phyloP scores from a whole-genome alignment of 768 basidiomycete species.

The Hygrophoropsis aurantiaca region DNA sequence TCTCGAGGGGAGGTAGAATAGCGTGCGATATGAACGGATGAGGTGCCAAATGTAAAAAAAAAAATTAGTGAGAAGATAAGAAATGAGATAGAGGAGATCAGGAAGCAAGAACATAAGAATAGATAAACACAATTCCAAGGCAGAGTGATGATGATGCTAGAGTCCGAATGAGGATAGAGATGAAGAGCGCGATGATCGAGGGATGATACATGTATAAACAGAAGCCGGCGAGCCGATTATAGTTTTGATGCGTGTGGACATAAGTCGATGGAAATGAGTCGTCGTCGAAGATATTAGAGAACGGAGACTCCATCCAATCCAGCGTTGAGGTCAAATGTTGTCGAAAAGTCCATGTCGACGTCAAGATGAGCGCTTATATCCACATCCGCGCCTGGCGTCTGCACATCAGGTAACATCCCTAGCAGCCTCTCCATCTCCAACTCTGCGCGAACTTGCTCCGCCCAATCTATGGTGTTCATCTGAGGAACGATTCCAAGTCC shows the following conservation, averaged over 20 bases:
- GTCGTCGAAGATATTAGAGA: slow-evolving; percentile 14
- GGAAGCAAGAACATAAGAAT: slow-evolving; percentile 26
- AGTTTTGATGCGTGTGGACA: slow-evolving; percentile 17
- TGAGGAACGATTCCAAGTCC: slow-evolving; percentile 14
- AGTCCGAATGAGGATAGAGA: slow-evolving; percentile 14
- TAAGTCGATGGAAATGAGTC: slow-evolving; percentile 3
- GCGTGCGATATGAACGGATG: not conserved
- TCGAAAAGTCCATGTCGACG: slow-evolving; percentile 27
- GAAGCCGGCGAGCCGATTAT: slow-evolving; percentile 7
- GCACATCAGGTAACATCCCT: slow-evolving; percentile 46
- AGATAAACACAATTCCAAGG: slow-evolving; percentile 17
- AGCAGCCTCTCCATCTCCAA: slow-evolving; percentile 63
- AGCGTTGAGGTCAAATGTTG: slow-evolving; percentile 12
- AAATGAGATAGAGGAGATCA: slow-evolving; percentile 10
- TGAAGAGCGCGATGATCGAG: slow-evolving; percentile 9
- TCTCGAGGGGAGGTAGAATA: not conserved
- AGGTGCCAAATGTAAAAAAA: slow-evolving; percentile 4
- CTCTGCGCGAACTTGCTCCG: slow-evolving; percentile 34
- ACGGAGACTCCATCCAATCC: slow-evolving; percentile 28
- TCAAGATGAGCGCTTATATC: slow-evolving; percentile 11
- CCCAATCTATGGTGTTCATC: slow-evolving; percentile 23
- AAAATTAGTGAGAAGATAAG: slow-evolving; percentile 10
- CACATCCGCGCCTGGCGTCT: slow-evolving; percentile 22
- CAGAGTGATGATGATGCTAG: slow-evolving; percentile 16
- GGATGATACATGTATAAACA: slow-evolving; percentile 3